These are phyloP conservation scores for Adansonia gregorii DNA, from an alignment of 441 rosid genomes.

Conservation along the genomic window DNA sequence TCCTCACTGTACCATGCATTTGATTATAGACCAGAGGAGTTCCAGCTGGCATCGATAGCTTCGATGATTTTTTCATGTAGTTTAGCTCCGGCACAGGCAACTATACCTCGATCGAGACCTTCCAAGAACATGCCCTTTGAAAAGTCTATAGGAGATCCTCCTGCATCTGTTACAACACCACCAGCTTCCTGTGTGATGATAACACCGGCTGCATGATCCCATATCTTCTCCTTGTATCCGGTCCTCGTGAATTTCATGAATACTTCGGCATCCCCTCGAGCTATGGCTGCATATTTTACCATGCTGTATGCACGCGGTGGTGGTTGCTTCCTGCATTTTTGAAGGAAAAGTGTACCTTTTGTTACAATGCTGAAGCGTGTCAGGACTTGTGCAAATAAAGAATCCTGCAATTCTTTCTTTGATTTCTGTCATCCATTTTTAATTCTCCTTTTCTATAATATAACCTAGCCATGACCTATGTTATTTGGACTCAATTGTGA, in stretches of 20 bases:
- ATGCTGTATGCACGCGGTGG: slow-evolving; percentile 63
- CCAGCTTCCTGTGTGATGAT: slow-evolving; percentile 68
- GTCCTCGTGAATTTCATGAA: slow-evolving; percentile 68
- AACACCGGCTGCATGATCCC: slow-evolving; percentile 79
- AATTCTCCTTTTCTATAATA: background rate
- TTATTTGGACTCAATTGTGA: no score
- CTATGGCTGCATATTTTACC: slow-evolving; percentile 78
- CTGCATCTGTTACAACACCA: slow-evolving; percentile 55
- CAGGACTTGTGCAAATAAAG: background rate
- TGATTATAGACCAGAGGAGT: slow-evolving; percentile 56
- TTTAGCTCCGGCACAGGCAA: slow-evolving; percentile 52
- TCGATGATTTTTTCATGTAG: slow-evolving; percentile 55
- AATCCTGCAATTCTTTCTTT: no score
- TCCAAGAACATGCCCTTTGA: slow-evolving; percentile 58
- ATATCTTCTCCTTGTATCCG: slow-evolving; percentile 76
- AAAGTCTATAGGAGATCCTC: slow-evolving; percentile 58
- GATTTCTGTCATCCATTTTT: background rate
- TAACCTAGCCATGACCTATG: background rate
- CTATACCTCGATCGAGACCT: slow-evolving; percentile 66
- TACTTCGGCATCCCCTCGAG: slow-evolving; percentile 71
- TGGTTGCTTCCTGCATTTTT: slow-evolving; percentile 52
- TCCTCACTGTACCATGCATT: background rate
- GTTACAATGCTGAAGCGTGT: background rate
- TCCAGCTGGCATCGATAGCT: slow-evolving; percentile 76
- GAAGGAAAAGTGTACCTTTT: background rate